Evolutionary conservation across 495 filamentous ascomycete genomes (phyloP), one percentile per base, ranked within the genome.

Genomic region (Xylaria bambusicola): DNA sequence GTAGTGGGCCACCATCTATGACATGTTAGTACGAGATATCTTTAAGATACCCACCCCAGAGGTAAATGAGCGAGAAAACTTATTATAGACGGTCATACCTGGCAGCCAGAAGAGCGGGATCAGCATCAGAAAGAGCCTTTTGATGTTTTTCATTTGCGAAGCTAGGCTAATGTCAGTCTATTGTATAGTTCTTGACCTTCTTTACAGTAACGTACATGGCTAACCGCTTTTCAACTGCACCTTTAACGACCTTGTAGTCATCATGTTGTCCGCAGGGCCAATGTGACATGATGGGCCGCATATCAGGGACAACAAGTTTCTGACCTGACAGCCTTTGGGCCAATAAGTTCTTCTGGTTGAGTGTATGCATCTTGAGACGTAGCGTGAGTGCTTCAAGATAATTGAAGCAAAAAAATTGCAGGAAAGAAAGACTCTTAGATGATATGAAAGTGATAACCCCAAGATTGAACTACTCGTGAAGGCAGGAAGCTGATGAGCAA

Each of bases 1-100:
- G 61, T 15, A 0, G 47, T 61, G 9, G 66, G 66, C 66, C 66
- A 69, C 64, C 64, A 69, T 56, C 66, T 69, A 27, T 38, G 29
- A 41, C 6, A 4, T 31, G 23, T 54, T 7, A 54, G 36, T n/a
- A n/a, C n/a, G n/a, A n/a, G n/a, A n/a, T n/a, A n/a, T n/a, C n/a
- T n/a, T n/a, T n/a, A n/a, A n/a, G n/a, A n/a, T n/a, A n/a, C n/a
- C n/a, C n/a, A n/a, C n/a, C n/a, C n/a, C n/a, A n/a, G n/a, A n/a
- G n/a, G n/a, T n/a, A n/a, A n/a, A n/a, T n/a, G n/a, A n/a, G n/a
- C n/a, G n/a, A n/a, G n/a, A n/a, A n/a, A n/a, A n/a, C n/a, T n/a
- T n/a, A n/a, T n/a, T n/a, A n/a, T n/a, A n/a, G n/a, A n/a, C n/a
- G n/a, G n/a, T 27, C 54, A 4, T 64, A 69, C 66, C 8, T 52